Evolutionary conservation across 2,329 filamentous ascomycete species (phyloP), one percentile per base, ranked within the genome.

Genomic region (Elsinoe australis): DNA sequence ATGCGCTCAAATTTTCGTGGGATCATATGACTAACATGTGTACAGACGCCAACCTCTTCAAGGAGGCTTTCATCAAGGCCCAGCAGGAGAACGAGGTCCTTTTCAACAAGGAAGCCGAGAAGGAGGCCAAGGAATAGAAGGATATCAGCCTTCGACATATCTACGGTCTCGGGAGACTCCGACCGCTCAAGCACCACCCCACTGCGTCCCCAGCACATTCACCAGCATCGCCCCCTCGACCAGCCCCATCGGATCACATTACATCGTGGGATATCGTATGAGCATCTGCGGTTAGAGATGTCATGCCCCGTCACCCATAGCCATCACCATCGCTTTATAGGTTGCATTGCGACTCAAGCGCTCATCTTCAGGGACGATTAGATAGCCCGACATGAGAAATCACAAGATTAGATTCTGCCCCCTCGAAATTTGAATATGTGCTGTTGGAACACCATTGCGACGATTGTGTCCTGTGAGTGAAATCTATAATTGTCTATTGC

Each of bases 51-150:
- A 94, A 95, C 70, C 74, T 81, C 53, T 96, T 98, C 81, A 96
- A 95, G 78, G 90, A 96, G 57, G 83, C 87, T 50, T 96, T 96
- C 74, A 81, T 94, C 73, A 88, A 94, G 76, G 90, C 92, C 48
- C 89, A 95, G 75, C 82, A 90, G 73, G 88, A 95, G 67, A 98
- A 96, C 71, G 88, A 92, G 76, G 80, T 78, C 56, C 75, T 95
- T 51, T 94, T 95, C 73, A 72, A 47, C 54, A 62, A 61, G 55
- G 51, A 52, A 32, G 49, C 50, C 19, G 45, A 49, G 22, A 52
- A 39, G 34, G 36, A 18, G 10, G 36, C 9, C 8, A 39, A 36
- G 21, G 24, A 48, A 9, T 36, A 48, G 45, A 36, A 21, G 14
- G 26, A 17, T 17, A 19, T 9, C 26, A 44, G 26, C 14, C 19